phyloP scores from a whole-genome alignment of 2,329 filamentous ascomycete genomes.

The Penicillium sp. region DNA sequence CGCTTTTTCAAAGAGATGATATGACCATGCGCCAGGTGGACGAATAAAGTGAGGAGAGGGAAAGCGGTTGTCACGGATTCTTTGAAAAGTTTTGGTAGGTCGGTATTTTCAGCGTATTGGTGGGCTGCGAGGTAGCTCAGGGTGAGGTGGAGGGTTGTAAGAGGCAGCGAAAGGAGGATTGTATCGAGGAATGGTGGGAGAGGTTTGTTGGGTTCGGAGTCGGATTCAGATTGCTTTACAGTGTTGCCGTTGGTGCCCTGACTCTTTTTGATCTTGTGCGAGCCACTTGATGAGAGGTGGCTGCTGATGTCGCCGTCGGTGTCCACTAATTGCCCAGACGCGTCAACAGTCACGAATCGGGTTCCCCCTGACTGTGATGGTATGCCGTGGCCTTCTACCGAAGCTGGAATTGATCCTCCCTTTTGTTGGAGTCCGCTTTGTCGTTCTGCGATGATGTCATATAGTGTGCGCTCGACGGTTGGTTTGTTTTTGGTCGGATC shows the following conservation, averaged over 20 bases:
- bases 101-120: slow-evolving; percentile 45
- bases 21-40: slow-evolving; percentile 47
- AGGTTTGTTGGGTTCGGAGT: slow-evolving; percentile 19
- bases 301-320: slow-evolving; percentile 16
- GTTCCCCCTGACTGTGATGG: slow-evolving; percentile 18
- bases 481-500: slow-evolving; percentile 27
- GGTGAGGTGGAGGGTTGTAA: slow-evolving; percentile 47
- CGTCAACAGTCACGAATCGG: slow-evolving; percentile 38
- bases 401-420: neutral
- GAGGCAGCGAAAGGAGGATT: slow-evolving; percentile 42
- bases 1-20: slow-evolving; percentile 34
- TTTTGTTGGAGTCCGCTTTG: slow-evolving; percentile 33
- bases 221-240: slow-evolving; percentile 3
- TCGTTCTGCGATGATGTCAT: slow-evolving; percentile 47
- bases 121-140: slow-evolving; percentile 47
- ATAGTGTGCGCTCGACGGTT: slow-evolving; percentile 38
- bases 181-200: slow-evolving; percentile 45
- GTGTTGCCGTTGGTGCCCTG: neutral
- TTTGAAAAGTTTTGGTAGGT: slow-evolving; percentile 31
- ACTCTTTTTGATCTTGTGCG: neutral
- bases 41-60: slow-evolving; percentile 43
- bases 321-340: slow-evolving; percentile 21
- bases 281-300: slow-evolving; percentile 5
- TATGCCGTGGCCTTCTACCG: slow-evolving; percentile 3
- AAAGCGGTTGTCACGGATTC: slow-evolving; percentile 42